Evolutionary conservation across 345 rosid species (phyloP), one percentile per base, ranked within the genome.

Genomic region (Linum usitatissimum): DNA sequence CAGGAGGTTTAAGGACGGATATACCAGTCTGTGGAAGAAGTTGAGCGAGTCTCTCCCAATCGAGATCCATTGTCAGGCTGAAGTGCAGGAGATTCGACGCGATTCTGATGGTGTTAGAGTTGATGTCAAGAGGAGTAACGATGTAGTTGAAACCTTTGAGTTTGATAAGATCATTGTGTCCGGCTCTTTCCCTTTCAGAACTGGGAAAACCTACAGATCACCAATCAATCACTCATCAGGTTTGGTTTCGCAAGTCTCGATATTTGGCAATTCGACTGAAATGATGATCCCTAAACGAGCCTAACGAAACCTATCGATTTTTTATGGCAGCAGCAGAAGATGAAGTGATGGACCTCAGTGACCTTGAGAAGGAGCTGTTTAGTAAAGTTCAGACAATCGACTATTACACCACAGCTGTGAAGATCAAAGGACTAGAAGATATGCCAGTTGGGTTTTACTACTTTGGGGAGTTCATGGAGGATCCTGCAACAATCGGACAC

Each of bases 381-480:
- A 61, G 79, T 31, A 85, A 79, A 81, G 91, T 85, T 38, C 68
- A 71, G 62, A 81, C 86, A 28, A 79, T 83, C 23, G 87, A 85
- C 70, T 85, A 85, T 68, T 83, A 83, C 72, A 83, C 91, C 19
- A 85, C 87, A 6, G 83, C 73, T 45, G 20, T 83, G 63, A 81
- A 82, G 70, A 81, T 83, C 39, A 76, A 71, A 71, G 84, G 91
- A 51, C 71, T 85, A 3, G 81, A 83, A 71, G 75, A 74, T 30
- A 69, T 83, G 64, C 87, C 86, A 42, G 61, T 76, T 4, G 87
- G 91, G 31, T 85, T 85, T 57, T 85, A 80, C 39, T 83, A 83
- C 73, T 83, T 85, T 7, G 79, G 76, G n/a, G 86, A 81, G 70
- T 79, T 79, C 65, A 83, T 85, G 82, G 81, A 83, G 3, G 84